phyloP scores from a whole-genome alignment of 163 green algal species.

The Prototheca cutis region DNA sequence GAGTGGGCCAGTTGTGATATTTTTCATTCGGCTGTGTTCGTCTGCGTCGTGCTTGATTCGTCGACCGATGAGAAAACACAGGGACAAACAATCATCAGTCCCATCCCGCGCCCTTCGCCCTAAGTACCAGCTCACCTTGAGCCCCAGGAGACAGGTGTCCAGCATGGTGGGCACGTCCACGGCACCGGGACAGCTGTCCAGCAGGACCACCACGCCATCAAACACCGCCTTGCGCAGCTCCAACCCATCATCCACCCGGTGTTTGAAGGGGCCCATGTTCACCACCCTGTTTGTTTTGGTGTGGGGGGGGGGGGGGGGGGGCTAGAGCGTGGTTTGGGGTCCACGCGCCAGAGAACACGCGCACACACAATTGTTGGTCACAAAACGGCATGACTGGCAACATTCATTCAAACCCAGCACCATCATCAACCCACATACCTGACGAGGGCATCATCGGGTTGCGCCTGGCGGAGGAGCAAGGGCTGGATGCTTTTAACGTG shows the following conservation, averaged over 20 bases:
- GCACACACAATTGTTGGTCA: too few species aligned
- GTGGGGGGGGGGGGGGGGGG: not conserved
- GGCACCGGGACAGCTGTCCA: slow-evolving; percentile 45
- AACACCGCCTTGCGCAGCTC: slow-evolving; percentile 90
- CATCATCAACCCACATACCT: not conserved
- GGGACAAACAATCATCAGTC: not conserved
- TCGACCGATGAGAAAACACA: not conserved
- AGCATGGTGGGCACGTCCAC: slow-evolving; percentile 38
- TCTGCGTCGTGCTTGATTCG: not conserved
- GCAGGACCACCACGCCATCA: slow-evolving; percentile 80
- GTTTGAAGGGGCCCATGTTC: slow-evolving; percentile 95
- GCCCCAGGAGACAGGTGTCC: slow-evolving; percentile 40
- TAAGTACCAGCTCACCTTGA: slow-evolving; percentile 15
- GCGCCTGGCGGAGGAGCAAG: slow-evolving; percentile 74
- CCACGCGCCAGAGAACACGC: too few species aligned
- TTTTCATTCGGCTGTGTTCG: not conserved
- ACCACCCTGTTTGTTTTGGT: slow-evolving; percentile 40
- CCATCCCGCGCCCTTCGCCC: not conserved
- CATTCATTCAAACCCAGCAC: not conserved
- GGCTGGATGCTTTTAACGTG: slow-evolving; percentile 63
- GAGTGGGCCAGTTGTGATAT: slow-evolving; percentile 4
- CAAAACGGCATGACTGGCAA: too few species aligned
- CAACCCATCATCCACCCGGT: slow-evolving; percentile 89
- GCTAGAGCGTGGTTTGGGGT: too few species aligned
- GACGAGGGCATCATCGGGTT: slow-evolving; percentile 52